phyloP scores from a whole-genome alignment of 352 stramenopile genomes.

The Peronospora destructor region DNA sequence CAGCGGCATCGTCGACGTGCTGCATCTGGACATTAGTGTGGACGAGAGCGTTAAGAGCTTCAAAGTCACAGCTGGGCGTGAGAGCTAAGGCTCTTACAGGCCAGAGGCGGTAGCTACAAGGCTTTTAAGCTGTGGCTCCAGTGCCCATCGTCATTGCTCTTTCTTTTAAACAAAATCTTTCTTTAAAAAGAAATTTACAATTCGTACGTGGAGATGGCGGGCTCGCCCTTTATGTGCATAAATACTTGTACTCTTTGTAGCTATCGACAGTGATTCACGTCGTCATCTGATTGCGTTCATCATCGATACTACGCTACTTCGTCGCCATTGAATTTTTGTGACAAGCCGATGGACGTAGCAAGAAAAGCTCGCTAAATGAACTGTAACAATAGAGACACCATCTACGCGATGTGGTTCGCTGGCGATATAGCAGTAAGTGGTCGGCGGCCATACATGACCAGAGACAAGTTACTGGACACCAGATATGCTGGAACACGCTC shows the following conservation, averaged over 20 bases:
- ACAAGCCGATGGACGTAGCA: constrained; percentile 13
- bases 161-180: too few relatives aligned
- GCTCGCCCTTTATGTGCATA: constrained; percentile 25
- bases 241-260: constrained; percentile 29
- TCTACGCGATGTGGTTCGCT: constrained; percentile 38
- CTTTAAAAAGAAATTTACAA: constrained; percentile 1
- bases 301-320: constrained; percentile 4
- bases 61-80: constrained; percentile 37
- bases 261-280: too few relatives aligned
- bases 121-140: not conserved
- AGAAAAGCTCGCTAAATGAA: not conserved
- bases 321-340: constrained; percentile 6
- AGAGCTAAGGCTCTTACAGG: constrained; percentile 21
- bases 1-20: constrained; percentile 44
- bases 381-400: constrained; percentile 4
- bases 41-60: constrained; percentile 30
- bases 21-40: constrained; percentile 55
- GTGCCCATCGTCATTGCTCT: too few relatives aligned
- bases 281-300: not conserved
- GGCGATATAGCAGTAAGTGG: constrained; percentile 16
- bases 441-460: constrained; percentile 62
- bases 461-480: constrained; percentile 39
- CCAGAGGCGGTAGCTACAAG: too few relatives aligned
- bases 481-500: constrained; percentile 34
- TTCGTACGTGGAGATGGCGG: constrained; percentile 5